Percentiles rank a stretch among this genome's conserved stretches.
These are phyloP conservation scores for Clitopilus passeckerianus DNA, from an alignment of 768 basidiomycete genomes.

Conservation along the genomic window DNA sequence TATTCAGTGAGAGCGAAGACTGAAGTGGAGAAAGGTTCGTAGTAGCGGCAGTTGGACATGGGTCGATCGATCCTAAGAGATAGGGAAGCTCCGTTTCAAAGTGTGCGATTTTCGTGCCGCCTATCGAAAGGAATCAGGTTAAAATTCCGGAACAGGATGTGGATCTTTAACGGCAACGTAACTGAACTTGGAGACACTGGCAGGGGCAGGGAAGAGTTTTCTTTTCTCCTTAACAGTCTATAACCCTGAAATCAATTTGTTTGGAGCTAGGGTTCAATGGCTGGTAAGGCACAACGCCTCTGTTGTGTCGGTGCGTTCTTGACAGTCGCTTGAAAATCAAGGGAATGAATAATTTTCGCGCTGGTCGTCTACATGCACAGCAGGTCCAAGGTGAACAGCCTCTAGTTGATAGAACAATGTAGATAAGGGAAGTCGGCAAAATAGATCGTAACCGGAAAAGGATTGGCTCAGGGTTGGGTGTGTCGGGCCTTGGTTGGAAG, in stretches of 20 bases:
- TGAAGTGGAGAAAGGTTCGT: constrained; percentile 88
- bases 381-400: constrained; percentile 80
- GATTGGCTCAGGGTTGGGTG: constrained; percentile 55
- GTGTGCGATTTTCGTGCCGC: too few relatives aligned
- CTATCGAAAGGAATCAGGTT: constrained; percentile 78
- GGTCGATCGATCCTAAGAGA: constrained; percentile 82
- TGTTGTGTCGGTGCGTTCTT: constrained; percentile 68
- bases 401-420: constrained; percentile 79
- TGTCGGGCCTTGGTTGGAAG: constrained; percentile 27
- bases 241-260: constrained; percentile 71
- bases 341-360: too few relatives aligned
- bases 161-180: constrained; percentile 66
- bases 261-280: constrained; percentile 70
- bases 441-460: constrained; percentile 71
- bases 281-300: constrained; percentile 68
- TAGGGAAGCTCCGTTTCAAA: constrained; percentile 73
- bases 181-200: too few relatives aligned
- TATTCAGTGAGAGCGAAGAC: constrained; percentile 85
- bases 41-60: constrained; percentile 85
- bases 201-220: constrained; percentile 72
- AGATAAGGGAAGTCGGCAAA: constrained; percentile 80
- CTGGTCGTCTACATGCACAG: constrained; percentile 77
- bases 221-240: constrained; percentile 75
- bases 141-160: constrained; percentile 76
- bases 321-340: too few relatives aligned